Percentiles rank a stretch among this genome's conserved stretches.
Evolutionary conservation across 208 protist genomes (phyloP).

Genomic region (Crithidia thermophila): DNA sequence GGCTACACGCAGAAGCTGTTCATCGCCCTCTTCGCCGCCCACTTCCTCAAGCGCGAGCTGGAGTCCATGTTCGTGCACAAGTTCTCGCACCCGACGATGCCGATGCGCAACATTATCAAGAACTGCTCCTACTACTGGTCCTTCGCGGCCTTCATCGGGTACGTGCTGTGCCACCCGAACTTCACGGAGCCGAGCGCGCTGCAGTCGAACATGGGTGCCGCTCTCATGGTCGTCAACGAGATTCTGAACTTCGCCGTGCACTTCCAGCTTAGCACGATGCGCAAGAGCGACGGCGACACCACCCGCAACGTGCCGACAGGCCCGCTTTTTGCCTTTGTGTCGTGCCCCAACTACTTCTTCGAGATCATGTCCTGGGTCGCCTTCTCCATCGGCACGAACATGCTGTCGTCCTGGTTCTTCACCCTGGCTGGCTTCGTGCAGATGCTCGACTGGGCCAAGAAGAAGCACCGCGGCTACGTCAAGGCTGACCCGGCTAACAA

Average conservation of each 20-base stretch:
- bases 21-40: constrained; percentile 82
- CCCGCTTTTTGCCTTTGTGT: constrained; percentile 89
- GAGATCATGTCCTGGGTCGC: constrained; percentile 94
- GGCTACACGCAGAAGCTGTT: constrained; percentile 81
- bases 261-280: constrained; percentile 89
- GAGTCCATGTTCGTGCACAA: constrained; percentile 96
- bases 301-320: constrained; percentile 83
- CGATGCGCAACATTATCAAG: constrained; percentile 95
- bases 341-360: constrained; percentile 97
- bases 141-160: constrained; percentile 91
- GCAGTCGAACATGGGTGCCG: constrained; percentile 54
- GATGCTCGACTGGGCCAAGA: constrained; percentile 88
- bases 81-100: constrained; percentile 95
- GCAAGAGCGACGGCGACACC: constrained; percentile 65
- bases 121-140: constrained; percentile 97
- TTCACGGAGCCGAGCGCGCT: constrained; percentile 76
- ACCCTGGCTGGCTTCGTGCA: constrained; percentile 78
- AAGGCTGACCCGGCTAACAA: constrained; percentile 74
- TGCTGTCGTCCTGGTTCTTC: constrained; percentile 82
- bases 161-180: constrained; percentile 86
- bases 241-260: constrained; percentile 92
- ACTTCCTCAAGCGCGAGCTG: constrained; percentile 95
- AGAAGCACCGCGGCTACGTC: constrained; percentile 86
- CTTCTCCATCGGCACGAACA: constrained; percentile 91
- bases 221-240: constrained; percentile 79